phyloP scores from a whole-genome alignment of 305 asterid genomes.

The Plantago lanceolata region DNA sequence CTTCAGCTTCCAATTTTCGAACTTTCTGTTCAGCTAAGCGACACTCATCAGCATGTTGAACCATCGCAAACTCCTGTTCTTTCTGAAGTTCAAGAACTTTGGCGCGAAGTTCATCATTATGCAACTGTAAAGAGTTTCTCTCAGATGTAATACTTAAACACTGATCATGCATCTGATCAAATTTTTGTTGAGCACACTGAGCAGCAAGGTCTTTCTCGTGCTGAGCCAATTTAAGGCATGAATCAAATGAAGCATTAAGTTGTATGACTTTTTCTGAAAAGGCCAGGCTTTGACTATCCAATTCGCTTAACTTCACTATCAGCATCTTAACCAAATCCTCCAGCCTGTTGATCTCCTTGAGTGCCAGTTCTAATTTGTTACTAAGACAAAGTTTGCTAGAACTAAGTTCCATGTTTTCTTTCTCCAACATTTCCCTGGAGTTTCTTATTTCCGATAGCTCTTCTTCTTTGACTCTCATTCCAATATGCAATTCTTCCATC shows the following conservation, averaged over 20 bases:
- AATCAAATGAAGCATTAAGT: constrained; percentile 57
- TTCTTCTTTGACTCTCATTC: constrained; percentile 62
- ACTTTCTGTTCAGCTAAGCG: constrained; percentile 70
- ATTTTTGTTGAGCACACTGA: constrained; percentile 53
- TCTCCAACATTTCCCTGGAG: constrained; percentile 52
- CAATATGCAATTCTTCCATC: constrained; percentile 63
- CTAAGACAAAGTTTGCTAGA: constrained; percentile 49
- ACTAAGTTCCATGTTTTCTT: constrained; percentile 50
- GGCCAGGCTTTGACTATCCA: constrained; percentile 69
- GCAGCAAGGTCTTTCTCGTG: constrained; percentile 65
- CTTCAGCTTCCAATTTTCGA: constrained; percentile 67
- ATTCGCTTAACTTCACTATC: constrained; percentile 52
- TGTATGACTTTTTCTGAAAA: constrained; percentile 56
- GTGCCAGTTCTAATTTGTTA: constrained; percentile 49
- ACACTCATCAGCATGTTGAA: constrained; percentile 92
- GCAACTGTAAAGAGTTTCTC: constrained; percentile 54
- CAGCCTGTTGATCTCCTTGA: constrained; percentile 53
- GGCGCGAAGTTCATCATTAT: constrained; percentile 54
- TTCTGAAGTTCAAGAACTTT: constrained; percentile 77
- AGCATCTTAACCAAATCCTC: constrained; percentile 60
- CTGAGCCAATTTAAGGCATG: constrained; percentile 58
- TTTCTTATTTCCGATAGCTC: constrained; percentile 41
- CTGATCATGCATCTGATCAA: constrained; percentile 55
- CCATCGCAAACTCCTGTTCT: constrained; percentile 77
- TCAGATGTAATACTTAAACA: constrained; percentile 44